Evolutionary conservation across 257 asterid species (phyloP), one percentile per base, ranked within the genome.

Genomic region (Ajuga chamaepitys): DNA sequence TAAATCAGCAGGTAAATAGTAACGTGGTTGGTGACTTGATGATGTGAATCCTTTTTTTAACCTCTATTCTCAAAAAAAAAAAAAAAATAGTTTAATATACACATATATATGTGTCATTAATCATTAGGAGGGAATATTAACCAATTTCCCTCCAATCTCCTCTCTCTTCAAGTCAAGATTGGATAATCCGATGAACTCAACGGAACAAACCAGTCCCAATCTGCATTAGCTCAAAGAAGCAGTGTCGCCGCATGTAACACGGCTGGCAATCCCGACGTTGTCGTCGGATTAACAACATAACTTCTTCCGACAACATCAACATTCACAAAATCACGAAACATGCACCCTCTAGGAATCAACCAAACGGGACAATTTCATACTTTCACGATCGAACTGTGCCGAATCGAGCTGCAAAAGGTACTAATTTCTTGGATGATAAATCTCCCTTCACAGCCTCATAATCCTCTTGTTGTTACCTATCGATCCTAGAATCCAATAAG

Each of bases 151-250:
- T n/a, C n/a, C n/a, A n/a, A n/a, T n/a, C n/a, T n/a, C n/a, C n/a
- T n/a, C n/a, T n/a, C n/a, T n/a, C n/a, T n/a, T n/a, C n/a, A n/a
- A 68, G 82, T 67, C 22, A 74, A 54, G 61, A 81, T 73, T 4
- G 93, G 93, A 74, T 83, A 85, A 32, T 85, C 89, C 10, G 82
- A 81, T 4, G 82, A 16, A 54, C 67, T 78, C 56, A 85, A 70
- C 11, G 78, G 66, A 21, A 74, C 34, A 48, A 83, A 85, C 93
- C 93, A 85, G 45, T 83, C 87, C 93, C 93, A 85, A 54, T 65
- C 76, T 0, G 48, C 57, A 20, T 74, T 66, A 6, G 81, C 37
- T 42, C 66, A 57, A 24, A 83, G 83, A 11, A 85, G 78, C 86
- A 85, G 21, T 4, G 93, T 81, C 9, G 85, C 78, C 0, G 84